These are phyloP conservation scores for Eucalyptus curtisii DNA, from an alignment of 345 rosid genomes.

Conservation along the genomic window DNA sequence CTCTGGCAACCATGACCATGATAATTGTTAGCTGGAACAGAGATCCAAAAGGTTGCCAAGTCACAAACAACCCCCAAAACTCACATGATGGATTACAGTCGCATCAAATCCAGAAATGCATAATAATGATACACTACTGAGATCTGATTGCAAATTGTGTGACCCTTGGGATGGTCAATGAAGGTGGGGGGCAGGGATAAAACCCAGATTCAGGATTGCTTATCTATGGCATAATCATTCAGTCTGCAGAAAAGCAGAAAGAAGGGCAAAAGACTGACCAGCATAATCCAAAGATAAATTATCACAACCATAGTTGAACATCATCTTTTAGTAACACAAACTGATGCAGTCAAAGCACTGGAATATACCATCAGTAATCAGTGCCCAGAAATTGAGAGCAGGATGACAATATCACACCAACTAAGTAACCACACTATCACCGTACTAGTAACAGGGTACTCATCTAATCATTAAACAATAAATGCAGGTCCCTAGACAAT, in stretches of 20 bases:
- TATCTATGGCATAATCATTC: too few species aligned
- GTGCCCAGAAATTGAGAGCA: neutral
- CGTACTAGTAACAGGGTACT: neutral
- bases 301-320: neutral
- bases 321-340: neutral
- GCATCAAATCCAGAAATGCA: neutral
- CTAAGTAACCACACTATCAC: neutral
- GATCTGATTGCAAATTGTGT: neutral
- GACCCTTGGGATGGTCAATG: neutral
- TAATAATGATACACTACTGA: neutral
- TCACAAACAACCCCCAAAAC: neutral
- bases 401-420: neutral
- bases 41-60: neutral
- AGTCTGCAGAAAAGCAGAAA: too few species aligned
- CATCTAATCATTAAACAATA: neutral
- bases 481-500: neutral
- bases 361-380: neutral
- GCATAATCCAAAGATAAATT: neutral
- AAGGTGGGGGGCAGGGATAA: neutral
- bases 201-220: too few species aligned
- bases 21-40: neutral
- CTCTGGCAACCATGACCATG: neutral
- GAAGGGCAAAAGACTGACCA: too few species aligned
- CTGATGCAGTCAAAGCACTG: neutral
- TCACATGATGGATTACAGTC: neutral